phyloP scores from a whole-genome alignment of 805 yeast genomes.

The Sugiyamaella mastotermitis region DNA sequence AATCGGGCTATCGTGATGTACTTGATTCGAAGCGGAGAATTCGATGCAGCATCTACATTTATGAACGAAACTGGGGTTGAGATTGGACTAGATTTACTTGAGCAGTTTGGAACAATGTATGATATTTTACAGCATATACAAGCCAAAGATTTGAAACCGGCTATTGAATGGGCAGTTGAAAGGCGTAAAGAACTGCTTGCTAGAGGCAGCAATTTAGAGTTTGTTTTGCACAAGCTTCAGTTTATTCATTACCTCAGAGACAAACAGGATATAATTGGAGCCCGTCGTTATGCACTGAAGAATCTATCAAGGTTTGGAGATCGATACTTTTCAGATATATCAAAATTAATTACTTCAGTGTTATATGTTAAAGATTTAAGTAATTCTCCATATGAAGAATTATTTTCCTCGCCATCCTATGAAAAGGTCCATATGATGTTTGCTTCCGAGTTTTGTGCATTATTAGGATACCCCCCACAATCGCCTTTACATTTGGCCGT shows the following conservation, averaged over 20 bases:
- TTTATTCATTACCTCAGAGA: constrained; percentile 29
- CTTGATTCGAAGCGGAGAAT: constrained; percentile 42
- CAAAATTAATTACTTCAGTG: constrained; percentile 40
- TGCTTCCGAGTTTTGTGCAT: constrained; percentile 44
- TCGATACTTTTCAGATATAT: constrained; percentile 37
- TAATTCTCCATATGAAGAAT: constrained; percentile 15
- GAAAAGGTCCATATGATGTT: constrained; percentile 33
- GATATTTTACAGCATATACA: constrained; percentile 35
- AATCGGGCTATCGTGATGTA: constrained; percentile 42
- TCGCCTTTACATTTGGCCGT: constrained; percentile 48
- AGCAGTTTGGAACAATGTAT: constrained; percentile 38
- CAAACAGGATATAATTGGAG: constrained; percentile 22
- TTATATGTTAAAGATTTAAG: constrained; percentile 17
- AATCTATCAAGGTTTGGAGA: constrained; percentile 37
- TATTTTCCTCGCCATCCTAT: constrained; percentile 27
- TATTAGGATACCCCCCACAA: constrained; percentile 44
- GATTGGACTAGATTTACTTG: constrained; percentile 29
- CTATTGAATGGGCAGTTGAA: constrained; percentile 43
- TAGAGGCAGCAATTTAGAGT: constrained; percentile 41
- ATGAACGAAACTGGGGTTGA: constrained; percentile 28
- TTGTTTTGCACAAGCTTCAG: constrained; percentile 39
- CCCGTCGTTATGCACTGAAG: constrained; percentile 37
- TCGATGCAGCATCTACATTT: constrained; percentile 31
- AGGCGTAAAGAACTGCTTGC: constrained; percentile 25
- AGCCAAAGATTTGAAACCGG: constrained; percentile 36